Base-by-base conservation (phyloP, 73 alveolate genomes). In the Paramecium pentaurelia region DNA sequence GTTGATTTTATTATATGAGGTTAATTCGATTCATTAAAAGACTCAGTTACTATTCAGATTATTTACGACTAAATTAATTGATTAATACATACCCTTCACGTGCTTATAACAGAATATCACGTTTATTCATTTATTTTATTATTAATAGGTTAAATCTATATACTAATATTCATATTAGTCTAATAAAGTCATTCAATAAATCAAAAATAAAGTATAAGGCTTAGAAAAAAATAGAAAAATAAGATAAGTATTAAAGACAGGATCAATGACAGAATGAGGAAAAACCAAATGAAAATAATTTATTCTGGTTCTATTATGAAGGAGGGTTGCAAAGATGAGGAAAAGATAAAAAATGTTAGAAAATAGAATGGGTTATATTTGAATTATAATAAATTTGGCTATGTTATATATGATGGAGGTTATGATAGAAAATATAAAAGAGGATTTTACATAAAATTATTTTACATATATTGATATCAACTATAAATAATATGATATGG, bases 401-500 rank as follows among this genome's bases (percentile, higher is more conserved):
- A 60, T 45, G 98, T 97, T 8, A 77, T 77, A 20, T 95, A 94
- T 77, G 88, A 71, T 54, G 94, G 98, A 96, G 97, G 96, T 36
- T 95, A 94, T 71, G 97, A 95, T 30, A 71, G 97, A 34, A 92
- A 86, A 60, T 95, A 93, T 91, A 95, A 93, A 86, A 96, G 97
- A 40, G 88, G 71, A 93, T 51, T 96, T 96, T 34, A 95, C 93
- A 90, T 88, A 95, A 58, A 92, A 95, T 68, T 96, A 96, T 4
- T 92, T 86, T 27, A 94, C 96, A 3, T 93, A 89, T 83, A 93
- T 92, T 58, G 80, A 88, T 42, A 20, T 86, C 37, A 85, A 92
- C 9, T 95, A 94, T 92, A 93, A 92, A 10, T 64, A 70, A 20
- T 40, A 90, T 11, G 85, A 92, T 54, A 86, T 86, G 16, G 97